Conservation (phyloP, 495 filamentous ascomycete genomes). For the Oleoguttula mirabilis region DNA sequence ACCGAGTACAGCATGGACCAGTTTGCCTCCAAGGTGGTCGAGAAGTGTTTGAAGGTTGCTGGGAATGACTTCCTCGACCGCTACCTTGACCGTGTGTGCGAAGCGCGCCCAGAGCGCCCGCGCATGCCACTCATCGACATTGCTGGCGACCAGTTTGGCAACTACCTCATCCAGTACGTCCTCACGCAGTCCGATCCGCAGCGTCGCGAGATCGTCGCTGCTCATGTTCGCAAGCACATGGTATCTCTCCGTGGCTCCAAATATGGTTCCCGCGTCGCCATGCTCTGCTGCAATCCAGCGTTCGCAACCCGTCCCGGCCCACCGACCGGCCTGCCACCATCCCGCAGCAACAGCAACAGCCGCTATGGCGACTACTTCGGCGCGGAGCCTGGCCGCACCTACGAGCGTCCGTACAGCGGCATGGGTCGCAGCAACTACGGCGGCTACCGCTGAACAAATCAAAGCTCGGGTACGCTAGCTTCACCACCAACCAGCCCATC, state of each 20-base stretch:
- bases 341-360: slow-evolving; percentile 52
- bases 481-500: no score
- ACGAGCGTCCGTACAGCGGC: slow-evolving; percentile 17
- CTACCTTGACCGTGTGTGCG: slow-evolving; percentile 88
- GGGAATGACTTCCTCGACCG: slow-evolving; percentile 80
- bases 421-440: slow-evolving; percentile 6
- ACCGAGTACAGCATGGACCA: slow-evolving; percentile 98
- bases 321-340: slow-evolving; percentile 52
- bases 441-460: slow-evolving; percentile 12
- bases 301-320: slow-evolving; percentile 75
- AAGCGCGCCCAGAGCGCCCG: slow-evolving; percentile 77
- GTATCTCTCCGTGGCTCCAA: slow-evolving; percentile 96
- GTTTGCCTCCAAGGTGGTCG: slow-evolving; percentile 96
- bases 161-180: slow-evolving; percentile 96
- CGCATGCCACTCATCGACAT: slow-evolving; percentile 97
- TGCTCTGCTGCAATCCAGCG: slow-evolving; percentile 94
- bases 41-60: slow-evolving; percentile 97
- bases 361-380: slow-evolving; percentile 30
- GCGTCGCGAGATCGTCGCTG: slow-evolving; percentile 84
- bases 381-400: slow-evolving; percentile 3
- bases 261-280: slow-evolving; percentile 93
- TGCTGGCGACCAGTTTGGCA: slow-evolving; percentile 95
- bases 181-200: slow-evolving; percentile 72
- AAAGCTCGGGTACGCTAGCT: not conserved
- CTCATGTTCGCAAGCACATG: slow-evolving; percentile 96